Percentiles rank a stretch among this genome's conserved stretches.
These are phyloP conservation scores for Diaporthe helianthi DNA, from an alignment of 2,329 filamentous ascomycete species.

Conservation along the genomic window DNA sequence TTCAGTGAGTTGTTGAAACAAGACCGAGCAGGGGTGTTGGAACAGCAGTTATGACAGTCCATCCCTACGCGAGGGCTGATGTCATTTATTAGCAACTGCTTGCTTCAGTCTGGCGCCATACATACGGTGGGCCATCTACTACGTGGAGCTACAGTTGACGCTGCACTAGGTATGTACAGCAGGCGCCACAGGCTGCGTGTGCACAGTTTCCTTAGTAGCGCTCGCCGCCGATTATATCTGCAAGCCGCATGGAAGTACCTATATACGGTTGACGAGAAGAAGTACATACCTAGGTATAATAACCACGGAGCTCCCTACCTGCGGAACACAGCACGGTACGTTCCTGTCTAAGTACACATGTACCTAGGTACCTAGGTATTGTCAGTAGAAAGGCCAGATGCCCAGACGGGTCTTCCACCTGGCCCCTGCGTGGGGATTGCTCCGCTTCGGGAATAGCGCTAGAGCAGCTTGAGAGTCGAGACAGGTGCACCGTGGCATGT, in stretches of 20 bases:
- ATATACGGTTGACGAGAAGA: too few species aligned
- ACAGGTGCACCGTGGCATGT: conserved; percentile 25
- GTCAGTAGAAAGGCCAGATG: too few species aligned
- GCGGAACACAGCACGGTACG: background rate
- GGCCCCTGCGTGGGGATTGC: conserved; percentile 1
- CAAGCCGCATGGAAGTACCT: background rate
- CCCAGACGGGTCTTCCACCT: background rate
- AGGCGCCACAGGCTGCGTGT: background rate
- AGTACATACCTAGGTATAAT: background rate
- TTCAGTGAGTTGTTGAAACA: conserved; percentile 17
- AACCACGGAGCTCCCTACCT: background rate
- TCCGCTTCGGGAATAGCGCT: conserved; percentile 9
- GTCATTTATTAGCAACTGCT: conserved; percentile 13
- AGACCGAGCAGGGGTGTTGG: background rate
- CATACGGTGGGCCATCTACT: background rate
- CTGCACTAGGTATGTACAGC: background rate
- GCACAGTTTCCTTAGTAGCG: background rate
- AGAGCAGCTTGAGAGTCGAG: background rate
- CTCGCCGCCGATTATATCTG: background rate
- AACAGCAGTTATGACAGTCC: background rate
- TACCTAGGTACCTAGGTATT: too few species aligned
- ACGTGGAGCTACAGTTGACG: background rate
- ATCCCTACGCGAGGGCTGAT: conserved; percentile 5
- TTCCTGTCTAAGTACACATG: background rate
- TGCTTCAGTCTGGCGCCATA: background rate